A percentile compares a stretch with the other conserved stretches of the same genome.
Conservation (phyloP, 352 stramenopile species). For the Globisporangium solare region DNA sequence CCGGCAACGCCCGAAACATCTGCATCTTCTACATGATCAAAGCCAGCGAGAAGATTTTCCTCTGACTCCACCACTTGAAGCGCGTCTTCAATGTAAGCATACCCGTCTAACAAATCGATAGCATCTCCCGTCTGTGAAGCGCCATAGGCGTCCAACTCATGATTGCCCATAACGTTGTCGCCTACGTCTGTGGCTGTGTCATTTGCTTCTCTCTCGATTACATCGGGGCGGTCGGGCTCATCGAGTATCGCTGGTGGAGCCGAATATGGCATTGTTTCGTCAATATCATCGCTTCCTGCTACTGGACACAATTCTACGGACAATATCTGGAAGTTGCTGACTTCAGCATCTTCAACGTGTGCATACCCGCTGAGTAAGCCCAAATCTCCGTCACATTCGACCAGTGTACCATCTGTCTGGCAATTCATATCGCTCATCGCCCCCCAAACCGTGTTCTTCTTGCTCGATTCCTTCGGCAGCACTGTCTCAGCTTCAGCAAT, state of each 20-base stretch:
- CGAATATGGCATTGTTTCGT: neutral
- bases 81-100: constrained; percentile 31
- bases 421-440: constrained; percentile 8
- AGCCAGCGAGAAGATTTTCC: constrained; percentile 22
- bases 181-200: neutral
- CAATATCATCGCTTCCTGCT: neutral
- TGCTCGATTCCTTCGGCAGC: neutral
- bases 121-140: neutral
- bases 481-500: neutral
- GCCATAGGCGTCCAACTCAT: neutral
- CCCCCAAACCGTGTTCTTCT: constrained; percentile 6
- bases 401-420: constrained; percentile 8
- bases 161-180: neutral
- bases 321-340: neutral
- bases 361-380: constrained; percentile 17
- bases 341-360: constrained; percentile 18
- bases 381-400: neutral
- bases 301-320: neutral
- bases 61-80: constrained; percentile 9
- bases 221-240: neutral
- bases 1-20: neutral
- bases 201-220: neutral
- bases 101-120: constrained; percentile 27
- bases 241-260: no score
- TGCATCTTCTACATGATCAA: constrained; percentile 20